Evolutionary conservation across 2,329 filamentous ascomycete species (phyloP), one percentile per base, ranked within the genome.

Genomic region (Lizonia empirigonia): DNA sequence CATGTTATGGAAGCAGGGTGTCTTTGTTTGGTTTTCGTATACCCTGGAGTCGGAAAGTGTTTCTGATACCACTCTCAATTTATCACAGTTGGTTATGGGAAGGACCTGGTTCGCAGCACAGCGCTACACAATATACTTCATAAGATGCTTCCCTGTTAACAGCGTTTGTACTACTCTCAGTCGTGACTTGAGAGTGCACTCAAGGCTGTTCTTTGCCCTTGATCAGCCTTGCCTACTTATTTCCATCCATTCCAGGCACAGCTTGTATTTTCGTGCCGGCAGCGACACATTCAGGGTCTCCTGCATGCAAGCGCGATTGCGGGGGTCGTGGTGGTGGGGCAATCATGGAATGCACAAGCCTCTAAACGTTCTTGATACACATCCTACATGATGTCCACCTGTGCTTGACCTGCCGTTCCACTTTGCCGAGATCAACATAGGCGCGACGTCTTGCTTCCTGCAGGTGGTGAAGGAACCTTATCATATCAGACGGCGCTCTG

Each of bases 21-120:
- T 52, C 42, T 42, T 46, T 52, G 27, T 37, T 52, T 52, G 39
- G 37, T 47, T 30, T 41, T 42, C 32, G 34, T 42, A 50, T 50
- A 52, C 49, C 49, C 44, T 52, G 49, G 49, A 38, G 42, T 52
- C 38, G 37, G 49, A 47, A 34, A 38, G 42, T 27, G 19, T 47
- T 52, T 42, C 47, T 45, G 42, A 44, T 52, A 52, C 37, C 37
- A 52, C 37, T 52, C 36, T 46, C 42, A 45, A 23, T 44, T 8
- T 32, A 46, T 38, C 44, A 46, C n/a, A n/a, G 9, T 36, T 24
- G 24, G 16, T 16, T 12, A 26, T 13, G 13, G 38, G 22, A 26
- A 38, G 27, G 15, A 16, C 16, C 18, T 23, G 9, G 10, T 30
- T 4, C 16, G n/a, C 19, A 32, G 33, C 13, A 12, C 9, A 30